Conservation (phyloP, 2,329 filamentous ascomycete species). For the Thelonectria rubi region DNA sequence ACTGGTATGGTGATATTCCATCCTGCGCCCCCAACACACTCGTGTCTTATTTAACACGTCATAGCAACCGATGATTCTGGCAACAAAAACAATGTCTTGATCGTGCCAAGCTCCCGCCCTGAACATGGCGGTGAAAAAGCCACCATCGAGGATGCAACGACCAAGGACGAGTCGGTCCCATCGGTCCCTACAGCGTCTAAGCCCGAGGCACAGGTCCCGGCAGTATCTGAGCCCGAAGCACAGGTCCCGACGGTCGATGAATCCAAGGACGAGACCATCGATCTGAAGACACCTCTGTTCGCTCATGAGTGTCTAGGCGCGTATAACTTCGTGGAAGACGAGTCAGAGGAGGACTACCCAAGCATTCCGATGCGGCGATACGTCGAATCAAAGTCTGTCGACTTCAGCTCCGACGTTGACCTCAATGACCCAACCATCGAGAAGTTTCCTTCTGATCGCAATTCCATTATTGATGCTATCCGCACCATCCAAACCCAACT, state of each 20-base stretch:
- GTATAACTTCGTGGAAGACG: slow-evolving; percentile 49
- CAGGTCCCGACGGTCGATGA: slow-evolving; percentile 7
- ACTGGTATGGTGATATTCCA: slow-evolving; percentile 59
- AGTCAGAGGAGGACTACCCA: slow-evolving; percentile 39
- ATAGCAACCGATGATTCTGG: slow-evolving; percentile 54
- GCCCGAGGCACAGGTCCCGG: too few species aligned
- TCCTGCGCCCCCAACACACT: not conserved
- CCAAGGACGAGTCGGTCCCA: slow-evolving; percentile 12
- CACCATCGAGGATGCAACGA: slow-evolving; percentile 22
- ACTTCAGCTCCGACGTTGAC: slow-evolving; percentile 44
- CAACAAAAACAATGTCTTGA: slow-evolving; percentile 59
- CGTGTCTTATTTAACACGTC: not conserved
- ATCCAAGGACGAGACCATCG: slow-evolving; percentile 28
- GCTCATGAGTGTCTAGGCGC: slow-evolving; percentile 58
- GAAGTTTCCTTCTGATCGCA: slow-evolving; percentile 56
- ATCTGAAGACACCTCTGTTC: slow-evolving; percentile 53
- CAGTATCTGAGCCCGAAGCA: not conserved
- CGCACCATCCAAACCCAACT: slow-evolving; percentile 57
- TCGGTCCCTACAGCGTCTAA: not conserved
- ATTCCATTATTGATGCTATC: slow-evolving; percentile 56
- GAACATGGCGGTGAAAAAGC: slow-evolving; percentile 27
- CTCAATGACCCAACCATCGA: slow-evolving; percentile 59
- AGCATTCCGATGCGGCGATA: slow-evolving; percentile 31
- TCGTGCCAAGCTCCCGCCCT: slow-evolving; percentile 33
- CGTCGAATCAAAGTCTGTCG: slow-evolving; percentile 30